Conservation (phyloP, 2,329 filamentous ascomycete genomes). For the Mycosphaerella arachidis region DNA sequence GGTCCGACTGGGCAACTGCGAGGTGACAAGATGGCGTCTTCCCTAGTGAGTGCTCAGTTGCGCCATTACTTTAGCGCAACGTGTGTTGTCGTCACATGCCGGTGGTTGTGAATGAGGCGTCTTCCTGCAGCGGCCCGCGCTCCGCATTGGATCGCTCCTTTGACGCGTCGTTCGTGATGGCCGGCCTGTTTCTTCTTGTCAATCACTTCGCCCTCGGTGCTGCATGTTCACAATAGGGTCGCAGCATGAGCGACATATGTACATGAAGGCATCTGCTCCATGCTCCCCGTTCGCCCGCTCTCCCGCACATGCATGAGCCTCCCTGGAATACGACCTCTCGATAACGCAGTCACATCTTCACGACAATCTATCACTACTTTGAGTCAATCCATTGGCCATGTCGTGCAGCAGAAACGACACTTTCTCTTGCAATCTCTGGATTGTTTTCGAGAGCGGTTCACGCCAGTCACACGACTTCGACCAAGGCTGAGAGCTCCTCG, state of each 20-base stretch:
- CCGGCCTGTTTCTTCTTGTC: not conserved
- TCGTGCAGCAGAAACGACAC: not conserved
- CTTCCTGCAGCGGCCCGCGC: not conserved
- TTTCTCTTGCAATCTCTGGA: not conserved
- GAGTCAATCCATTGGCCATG: not conserved
- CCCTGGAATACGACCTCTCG: constrained; percentile 1
- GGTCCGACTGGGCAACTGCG: not conserved
- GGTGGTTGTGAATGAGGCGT: not conserved
- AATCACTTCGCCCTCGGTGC: not conserved
- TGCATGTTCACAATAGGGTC: constrained; percentile 8
- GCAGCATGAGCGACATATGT: constrained; percentile 14
- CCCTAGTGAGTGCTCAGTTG: not conserved
- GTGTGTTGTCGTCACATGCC: not conserved
- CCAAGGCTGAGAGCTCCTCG: too few species aligned
- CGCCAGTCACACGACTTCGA: too few species aligned
- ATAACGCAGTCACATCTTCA: not conserved
- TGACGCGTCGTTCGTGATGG: too few species aligned
- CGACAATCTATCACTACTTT: not conserved
- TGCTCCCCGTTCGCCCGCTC: constrained; percentile 14
- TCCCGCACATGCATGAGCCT: constrained; percentile 6
- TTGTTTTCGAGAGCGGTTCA: too few species aligned
- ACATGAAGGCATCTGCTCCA: constrained; percentile 1
- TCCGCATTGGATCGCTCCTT: not conserved
- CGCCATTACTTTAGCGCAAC: not conserved
- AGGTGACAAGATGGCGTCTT: too few species aligned